Evolutionary conservation across 495 filamentous ascomycete species (phyloP).

Genomic region (Bombardia bombarda): DNA sequence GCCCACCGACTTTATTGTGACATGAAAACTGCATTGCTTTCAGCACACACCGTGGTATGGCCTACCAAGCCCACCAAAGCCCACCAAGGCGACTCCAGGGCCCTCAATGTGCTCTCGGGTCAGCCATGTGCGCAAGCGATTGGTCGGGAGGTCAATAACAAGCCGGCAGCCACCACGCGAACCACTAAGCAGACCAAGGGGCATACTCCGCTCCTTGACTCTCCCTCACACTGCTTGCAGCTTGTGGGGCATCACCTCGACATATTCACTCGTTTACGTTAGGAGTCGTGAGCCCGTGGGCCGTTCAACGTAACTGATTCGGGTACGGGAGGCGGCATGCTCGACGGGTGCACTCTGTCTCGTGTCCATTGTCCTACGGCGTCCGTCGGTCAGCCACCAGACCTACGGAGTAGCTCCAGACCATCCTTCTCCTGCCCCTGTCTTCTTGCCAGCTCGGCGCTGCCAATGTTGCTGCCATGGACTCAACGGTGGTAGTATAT

Average conservation of each 20-base stretch:
- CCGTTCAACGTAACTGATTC: neutral
- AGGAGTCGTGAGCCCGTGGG: neutral
- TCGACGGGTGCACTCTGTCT: neutral
- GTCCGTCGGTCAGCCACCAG: neutral
- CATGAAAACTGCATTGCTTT: no score
- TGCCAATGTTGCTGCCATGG: no score
- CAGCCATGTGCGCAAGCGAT: constrained; percentile 15
- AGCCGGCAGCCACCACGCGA: neutral
- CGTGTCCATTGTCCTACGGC: neutral
- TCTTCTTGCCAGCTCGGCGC: neutral
- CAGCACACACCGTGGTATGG: no score
- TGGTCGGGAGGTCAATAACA: constrained; percentile 1
- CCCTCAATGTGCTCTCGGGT: neutral
- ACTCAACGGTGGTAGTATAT: neutral
- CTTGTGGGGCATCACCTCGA: no score
- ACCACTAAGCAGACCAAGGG: neutral
- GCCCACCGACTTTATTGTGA: no score
- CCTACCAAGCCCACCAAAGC: no score
- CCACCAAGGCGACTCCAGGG: no score
- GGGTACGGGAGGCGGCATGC: neutral
- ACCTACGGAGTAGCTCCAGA: neutral
- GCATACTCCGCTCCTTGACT: neutral
- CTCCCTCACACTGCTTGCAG: neutral
- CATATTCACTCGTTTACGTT: no score
- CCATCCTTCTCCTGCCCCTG: neutral